Evolutionary conservation across 148 eudicot genomes (phyloP).

Genomic region (Vaccinium macrocarpon): DNA sequence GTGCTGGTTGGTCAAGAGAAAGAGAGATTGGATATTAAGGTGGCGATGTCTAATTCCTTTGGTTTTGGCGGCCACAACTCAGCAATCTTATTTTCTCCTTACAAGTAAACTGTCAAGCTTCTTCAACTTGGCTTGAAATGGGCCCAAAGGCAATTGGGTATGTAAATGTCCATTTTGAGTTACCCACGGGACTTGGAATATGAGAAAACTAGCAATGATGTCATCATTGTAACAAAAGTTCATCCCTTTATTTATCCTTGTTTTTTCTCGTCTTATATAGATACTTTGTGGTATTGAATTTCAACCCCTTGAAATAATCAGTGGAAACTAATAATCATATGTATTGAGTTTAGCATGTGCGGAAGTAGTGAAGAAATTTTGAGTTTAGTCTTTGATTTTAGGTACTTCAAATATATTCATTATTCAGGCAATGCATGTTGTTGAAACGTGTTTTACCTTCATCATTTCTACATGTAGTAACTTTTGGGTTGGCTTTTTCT

Average conservation of each 20-base stretch:
- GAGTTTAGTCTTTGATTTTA: not conserved
- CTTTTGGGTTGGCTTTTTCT: not conserved
- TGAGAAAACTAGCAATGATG: not conserved
- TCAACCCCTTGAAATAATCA: not conserved
- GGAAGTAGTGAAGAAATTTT: not conserved
- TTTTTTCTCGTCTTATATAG: not conserved
- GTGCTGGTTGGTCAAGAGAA: slow-evolving; percentile 81
- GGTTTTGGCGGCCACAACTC: slow-evolving; percentile 99
- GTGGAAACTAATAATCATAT: not conserved
- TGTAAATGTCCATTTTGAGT: not conserved
- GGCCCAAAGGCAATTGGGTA: slow-evolving; percentile 21
- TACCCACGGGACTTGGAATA: not conserved
- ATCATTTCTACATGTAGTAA: not conserved
- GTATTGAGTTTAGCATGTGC: slow-evolving; percentile 1
- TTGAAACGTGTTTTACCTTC: not conserved
- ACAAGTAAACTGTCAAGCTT: slow-evolving; percentile 43
- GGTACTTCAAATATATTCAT: not conserved
- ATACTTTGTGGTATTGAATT: not conserved
- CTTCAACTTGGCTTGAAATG: slow-evolving; percentile 16
- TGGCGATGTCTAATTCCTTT: slow-evolving; percentile 90
- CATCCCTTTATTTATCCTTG: not conserved
- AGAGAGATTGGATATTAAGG: slow-evolving; percentile 74
- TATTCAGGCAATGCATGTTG: not conserved
- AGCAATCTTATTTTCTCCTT: slow-evolving; percentile 88
- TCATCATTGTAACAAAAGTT: not conserved